phyloP scores from a whole-genome alignment of 345 rosid species.

The Sonneratia alba region DNA sequence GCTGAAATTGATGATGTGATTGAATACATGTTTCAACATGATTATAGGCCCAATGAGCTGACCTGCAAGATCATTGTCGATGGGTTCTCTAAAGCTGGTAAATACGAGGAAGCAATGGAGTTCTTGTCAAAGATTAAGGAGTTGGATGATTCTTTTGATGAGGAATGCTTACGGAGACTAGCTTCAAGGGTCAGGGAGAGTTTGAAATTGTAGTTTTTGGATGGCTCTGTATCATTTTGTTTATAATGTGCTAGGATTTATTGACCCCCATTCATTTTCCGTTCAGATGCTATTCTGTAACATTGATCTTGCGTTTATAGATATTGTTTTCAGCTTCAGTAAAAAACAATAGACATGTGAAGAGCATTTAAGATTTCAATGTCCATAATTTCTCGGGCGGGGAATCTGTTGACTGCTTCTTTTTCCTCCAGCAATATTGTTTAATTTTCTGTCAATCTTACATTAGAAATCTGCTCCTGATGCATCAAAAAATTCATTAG shows the following conservation, averaged over 20 bases:
- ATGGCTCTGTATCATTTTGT: neutral
- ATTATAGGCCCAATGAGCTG: conserved; percentile 67
- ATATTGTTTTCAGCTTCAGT: neutral
- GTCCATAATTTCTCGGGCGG: neutral
- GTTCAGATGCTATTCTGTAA: neutral
- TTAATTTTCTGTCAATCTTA: neutral
- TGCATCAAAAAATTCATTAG: neutral
- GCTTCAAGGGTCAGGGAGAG: conserved; percentile 48
- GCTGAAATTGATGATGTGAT: conserved; percentile 58
- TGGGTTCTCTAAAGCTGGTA: conserved; percentile 65
- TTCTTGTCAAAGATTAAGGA: conserved; percentile 55
- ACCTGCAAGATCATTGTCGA: conserved; percentile 81
- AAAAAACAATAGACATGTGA: neutral
- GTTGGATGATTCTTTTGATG: conserved; percentile 42
- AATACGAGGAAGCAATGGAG: conserved; percentile 67
- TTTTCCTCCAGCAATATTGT: neutral
- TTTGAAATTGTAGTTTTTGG: conserved; percentile 26
- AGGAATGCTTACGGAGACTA: conserved; percentile 40
- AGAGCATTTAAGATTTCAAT: neutral
- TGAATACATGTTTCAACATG: conserved; percentile 54
- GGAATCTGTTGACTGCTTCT: neutral
- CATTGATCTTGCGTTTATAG: neutral
- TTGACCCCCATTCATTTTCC: neutral
- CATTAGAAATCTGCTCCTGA: neutral
- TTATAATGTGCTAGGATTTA: neutral